Evolutionary conservation across 495 filamentous ascomycete genomes (phyloP).

Genomic region (Podospora pseudoanserina): DNA sequence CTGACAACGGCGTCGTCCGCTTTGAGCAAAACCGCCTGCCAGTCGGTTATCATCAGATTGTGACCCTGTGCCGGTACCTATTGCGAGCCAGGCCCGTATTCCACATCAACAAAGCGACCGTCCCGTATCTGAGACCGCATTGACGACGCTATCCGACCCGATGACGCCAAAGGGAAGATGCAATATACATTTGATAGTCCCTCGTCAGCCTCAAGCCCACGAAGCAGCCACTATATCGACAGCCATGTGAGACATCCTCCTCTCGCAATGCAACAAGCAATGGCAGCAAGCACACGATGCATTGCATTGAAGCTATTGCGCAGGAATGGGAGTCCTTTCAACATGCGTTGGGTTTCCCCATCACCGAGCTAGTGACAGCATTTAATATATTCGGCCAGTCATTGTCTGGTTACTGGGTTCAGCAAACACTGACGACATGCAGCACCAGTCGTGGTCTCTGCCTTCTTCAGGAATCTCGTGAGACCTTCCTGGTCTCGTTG

Average conservation of each 20-base stretch:
- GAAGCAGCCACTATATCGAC: background rate
- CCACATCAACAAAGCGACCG: background rate
- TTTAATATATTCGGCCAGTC: conserved; percentile 21
- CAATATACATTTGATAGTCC: background rate
- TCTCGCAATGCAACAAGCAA: background rate
- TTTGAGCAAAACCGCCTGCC: background rate
- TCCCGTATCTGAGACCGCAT: background rate
- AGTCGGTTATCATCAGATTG: conserved; percentile 2
- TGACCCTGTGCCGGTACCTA: background rate
- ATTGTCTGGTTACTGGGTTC: conserved; percentile 28
- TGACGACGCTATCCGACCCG: background rate
- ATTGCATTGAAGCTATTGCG: conserved; percentile 1
- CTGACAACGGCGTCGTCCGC: background rate
- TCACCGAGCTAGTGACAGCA: conserved; percentile 14
- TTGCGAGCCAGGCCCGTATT: background rate
- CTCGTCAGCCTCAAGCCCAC: background rate
- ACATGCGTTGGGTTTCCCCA: background rate
- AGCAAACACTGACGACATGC: conserved; percentile 11
- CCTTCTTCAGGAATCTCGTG: conserved; percentile 6
- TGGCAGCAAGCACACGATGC: background rate
- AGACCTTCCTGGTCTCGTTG: background rate
- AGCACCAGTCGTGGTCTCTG: conserved; percentile 5
- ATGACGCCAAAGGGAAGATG: background rate
- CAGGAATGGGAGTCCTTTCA: conserved; percentile 9
- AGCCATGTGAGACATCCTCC: background rate